Evolutionary conservation across 2,329 filamentous ascomycete species (phyloP).

Genomic region (Ustulina deusta): DNA sequence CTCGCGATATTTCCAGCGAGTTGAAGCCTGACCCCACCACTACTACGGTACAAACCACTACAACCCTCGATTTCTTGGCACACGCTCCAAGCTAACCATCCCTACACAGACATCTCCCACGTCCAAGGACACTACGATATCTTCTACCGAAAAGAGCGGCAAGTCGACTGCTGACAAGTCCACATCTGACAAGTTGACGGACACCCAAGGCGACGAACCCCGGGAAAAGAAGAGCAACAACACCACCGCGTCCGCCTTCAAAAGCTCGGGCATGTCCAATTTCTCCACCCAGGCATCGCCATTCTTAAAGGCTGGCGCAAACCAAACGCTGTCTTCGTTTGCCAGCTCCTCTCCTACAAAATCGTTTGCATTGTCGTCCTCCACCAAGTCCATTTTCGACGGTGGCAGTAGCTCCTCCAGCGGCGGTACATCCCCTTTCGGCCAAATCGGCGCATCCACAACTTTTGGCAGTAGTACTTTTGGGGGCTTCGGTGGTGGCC

Average conservation of each 20-base stretch:
- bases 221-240: slow-evolving; percentile 50
- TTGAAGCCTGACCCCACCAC: slow-evolving; percentile 49
- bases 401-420: slow-evolving; percentile 49
- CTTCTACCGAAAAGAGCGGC: slow-evolving; percentile 28
- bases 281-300: slow-evolving; percentile 73
- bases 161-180: slow-evolving; percentile 26
- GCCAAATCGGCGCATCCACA: slow-evolving; percentile 46
- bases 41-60: slow-evolving; percentile 50
- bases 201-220: slow-evolving; percentile 1
- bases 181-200: slow-evolving; percentile 31
- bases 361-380: slow-evolving; percentile 53
- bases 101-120: slow-evolving; percentile 33
- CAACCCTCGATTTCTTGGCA: not conserved
- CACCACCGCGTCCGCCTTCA: slow-evolving; percentile 72
- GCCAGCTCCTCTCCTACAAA: slow-evolving; percentile 59
- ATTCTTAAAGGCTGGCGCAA: slow-evolving; percentile 46
- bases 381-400: slow-evolving; percentile 65
- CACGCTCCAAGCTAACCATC: slow-evolving; percentile 21
- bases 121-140: slow-evolving; percentile 27
- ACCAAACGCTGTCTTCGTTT: slow-evolving; percentile 56
- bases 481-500: slow-evolving; percentile 55
- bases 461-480: slow-evolving; percentile 61
- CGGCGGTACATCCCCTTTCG: slow-evolving; percentile 49
- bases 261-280: slow-evolving; percentile 65
- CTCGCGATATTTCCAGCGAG: slow-evolving; percentile 64